Conservation (phyloP, 139 green algal species). For the Coelastrella sp. region DNA sequence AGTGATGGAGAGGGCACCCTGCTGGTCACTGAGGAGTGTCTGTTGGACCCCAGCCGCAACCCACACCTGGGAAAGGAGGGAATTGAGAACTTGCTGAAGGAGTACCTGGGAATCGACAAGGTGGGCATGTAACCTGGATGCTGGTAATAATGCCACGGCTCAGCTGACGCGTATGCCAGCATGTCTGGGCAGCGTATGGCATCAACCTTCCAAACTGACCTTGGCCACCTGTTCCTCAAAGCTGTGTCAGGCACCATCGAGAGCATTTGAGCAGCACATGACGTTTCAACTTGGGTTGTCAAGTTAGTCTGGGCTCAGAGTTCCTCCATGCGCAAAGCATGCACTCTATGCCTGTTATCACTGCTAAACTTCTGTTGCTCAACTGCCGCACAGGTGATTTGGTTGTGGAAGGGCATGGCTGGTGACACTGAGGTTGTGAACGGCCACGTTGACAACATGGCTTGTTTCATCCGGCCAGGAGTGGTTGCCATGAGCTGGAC, state of each 20-base stretch:
- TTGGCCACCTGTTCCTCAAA: too few species aligned
- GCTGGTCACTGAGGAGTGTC: conserved; percentile 81
- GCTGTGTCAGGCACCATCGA: too few species aligned
- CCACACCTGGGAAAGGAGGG: conserved; percentile 67
- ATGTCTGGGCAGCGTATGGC: too few species aligned
- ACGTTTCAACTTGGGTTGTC: too few species aligned
- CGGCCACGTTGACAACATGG: conserved; percentile 87
- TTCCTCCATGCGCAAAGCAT: too few species aligned
- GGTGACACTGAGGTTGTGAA: conserved; percentile 75
- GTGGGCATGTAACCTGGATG: conserved; percentile 50
- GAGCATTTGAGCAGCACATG: too few species aligned
- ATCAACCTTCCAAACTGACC: too few species aligned
- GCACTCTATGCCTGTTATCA: too few species aligned
- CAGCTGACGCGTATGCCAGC: too few species aligned
- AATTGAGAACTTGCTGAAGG: conserved; percentile 76
- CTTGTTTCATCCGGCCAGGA: conserved; percentile 78
- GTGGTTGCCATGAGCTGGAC: conserved; percentile 79
- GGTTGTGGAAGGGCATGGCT: conserved; percentile 80
- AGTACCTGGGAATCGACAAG: conserved; percentile 79
- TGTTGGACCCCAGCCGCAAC: conserved; percentile 84
- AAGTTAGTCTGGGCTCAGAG: too few species aligned
- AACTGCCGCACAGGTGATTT: conserved; percentile 53
- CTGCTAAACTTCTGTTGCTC: too few species aligned
- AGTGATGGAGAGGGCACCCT: conserved; percentile 64
- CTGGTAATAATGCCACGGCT: too few species aligned